Evolutionary conservation across 1,139 yeast genomes (phyloP), one percentile per base, ranked within the genome.

Genomic region (Kluyveromyces sp.): DNA sequence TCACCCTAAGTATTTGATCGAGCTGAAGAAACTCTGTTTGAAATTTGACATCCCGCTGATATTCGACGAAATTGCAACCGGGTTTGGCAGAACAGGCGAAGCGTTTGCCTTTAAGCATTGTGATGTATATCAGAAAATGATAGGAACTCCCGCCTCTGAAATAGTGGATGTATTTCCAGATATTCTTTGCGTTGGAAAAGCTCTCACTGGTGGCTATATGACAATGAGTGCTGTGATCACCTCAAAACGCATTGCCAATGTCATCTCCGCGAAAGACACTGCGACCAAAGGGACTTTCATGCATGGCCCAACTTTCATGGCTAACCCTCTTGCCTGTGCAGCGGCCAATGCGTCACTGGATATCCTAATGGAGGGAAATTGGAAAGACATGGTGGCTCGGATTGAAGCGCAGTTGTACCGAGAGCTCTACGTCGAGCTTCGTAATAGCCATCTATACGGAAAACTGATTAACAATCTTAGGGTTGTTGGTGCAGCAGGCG

Each of bases 271-370:
- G 6, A 47, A 53, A 5, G 32, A 33, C 3, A 49, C 53, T 25
- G 48, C 48, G 2, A 56, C 62, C 2, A 53, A 52, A 3, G 60
- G 60, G 4, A 43, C 48, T 39, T 48, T 58, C 34, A 56, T 53
- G 59, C 72, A 67, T 50, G 71, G 71, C 7, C 68, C 69, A 25
- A 68, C 72, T 0, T 67, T 61, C 50, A 61, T 65, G 60, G 70
- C 65, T 1, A 64, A 68, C 38, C 69, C 72, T 7, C 53, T 67
- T 39, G 65, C 67, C 3, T 67, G 70, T 51, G 57, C 61, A 6
- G 64, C 66, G 4, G 65, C 67, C 4, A 50, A 57, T 43, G 63
- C 61, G 6, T 64, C 65, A 6, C 47, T 67, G 36, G 63, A 65
- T 36, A 64, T 58, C 48, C 37, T 63, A 42, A 34, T 56, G 47